Conservation (phyloP, 176 grass and related monocot genomes). For the Tillandsia leiboldiana region DNA sequence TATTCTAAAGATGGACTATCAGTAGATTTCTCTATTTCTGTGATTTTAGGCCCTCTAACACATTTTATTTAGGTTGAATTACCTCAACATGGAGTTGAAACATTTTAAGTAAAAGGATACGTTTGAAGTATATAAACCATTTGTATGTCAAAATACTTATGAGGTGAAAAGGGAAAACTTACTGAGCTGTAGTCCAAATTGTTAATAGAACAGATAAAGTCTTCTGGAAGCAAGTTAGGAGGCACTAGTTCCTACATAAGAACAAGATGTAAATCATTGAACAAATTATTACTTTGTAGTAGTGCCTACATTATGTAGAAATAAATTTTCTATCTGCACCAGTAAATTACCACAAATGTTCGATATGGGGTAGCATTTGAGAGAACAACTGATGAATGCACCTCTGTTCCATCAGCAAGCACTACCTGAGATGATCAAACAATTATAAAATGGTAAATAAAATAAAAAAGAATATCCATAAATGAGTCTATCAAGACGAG, state of each 20-base stretch:
- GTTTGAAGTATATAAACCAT: neutral
- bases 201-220: conserved; percentile 63
- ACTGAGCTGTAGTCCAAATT: conserved; percentile 97
- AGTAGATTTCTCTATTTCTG: neutral
- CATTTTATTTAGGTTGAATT: neutral
- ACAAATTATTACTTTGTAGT: conserved; percentile 12
- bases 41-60: neutral
- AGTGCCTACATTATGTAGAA: neutral
- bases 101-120: neutral
- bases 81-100: neutral
- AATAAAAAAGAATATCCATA: neutral
- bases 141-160: neutral
- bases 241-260: conserved; percentile 65
- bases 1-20: neutral
- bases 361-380: conserved; percentile 91
- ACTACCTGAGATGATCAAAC: conserved; percentile 34
- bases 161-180: conserved; percentile 29
- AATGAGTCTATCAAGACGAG: conserved; percentile 17
- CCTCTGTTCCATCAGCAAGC: conserved; percentile 80
- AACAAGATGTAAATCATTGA: conserved; percentile 16
- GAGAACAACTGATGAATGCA: conserved; percentile 67
- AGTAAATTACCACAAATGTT: conserved; percentile 78
- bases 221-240: conserved; percentile 49
- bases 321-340: neutral
- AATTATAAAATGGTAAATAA: neutral